Base-by-base conservation (phyloP, 257 asterid species). In the Plantago elongata region DNA sequence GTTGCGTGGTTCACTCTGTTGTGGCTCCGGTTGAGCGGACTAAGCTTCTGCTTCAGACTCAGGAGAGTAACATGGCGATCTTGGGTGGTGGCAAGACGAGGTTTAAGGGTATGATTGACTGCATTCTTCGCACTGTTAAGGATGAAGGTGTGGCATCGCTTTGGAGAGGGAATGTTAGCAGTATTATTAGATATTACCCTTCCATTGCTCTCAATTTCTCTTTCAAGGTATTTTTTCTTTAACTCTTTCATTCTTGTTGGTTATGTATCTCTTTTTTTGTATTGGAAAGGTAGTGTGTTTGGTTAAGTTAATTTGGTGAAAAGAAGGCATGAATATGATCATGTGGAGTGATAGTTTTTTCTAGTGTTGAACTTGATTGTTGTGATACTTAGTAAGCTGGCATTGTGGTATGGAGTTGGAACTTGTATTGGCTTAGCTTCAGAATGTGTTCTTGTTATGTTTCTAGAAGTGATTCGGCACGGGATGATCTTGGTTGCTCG, bases 131-230 rank as follows among this genome's bases (percentile, higher is more conserved):
- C 27, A 87, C 88, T 8, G 82, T 85, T 42, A 79, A 82, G 62
- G 99, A 93, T 57, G 99, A 93, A 73, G 97, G 97, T 37, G 42
- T 93, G 67, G 52, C 85, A 48, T 93, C 99, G 1, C 71, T 93
- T 27, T 93, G 99, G 97, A 93, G 99, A 74, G 99, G 99, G 57
- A 93, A 89, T 69, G 97, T 97, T 34, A 89, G 96, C 80, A 87
- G 99, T 69, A 97, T 93, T 14, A 73, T 93, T 69, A 76, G 99
- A 80, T 93, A 89, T 54, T 93, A 93, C 51, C 99, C 99, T 17
- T 93, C 99, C 59, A 97, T 87, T 17, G 97, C 97, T 64, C 88
- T 93, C 61, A 93, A 93, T 76, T 93, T 93, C 75, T 93, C 99
- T 62, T 96, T 93, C 56, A 93, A 93, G 99, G 99, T 93, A n/a